phyloP scores from a whole-genome alignment of 2,329 filamentous ascomycete genomes.

The Calonectria honghensis region DNA sequence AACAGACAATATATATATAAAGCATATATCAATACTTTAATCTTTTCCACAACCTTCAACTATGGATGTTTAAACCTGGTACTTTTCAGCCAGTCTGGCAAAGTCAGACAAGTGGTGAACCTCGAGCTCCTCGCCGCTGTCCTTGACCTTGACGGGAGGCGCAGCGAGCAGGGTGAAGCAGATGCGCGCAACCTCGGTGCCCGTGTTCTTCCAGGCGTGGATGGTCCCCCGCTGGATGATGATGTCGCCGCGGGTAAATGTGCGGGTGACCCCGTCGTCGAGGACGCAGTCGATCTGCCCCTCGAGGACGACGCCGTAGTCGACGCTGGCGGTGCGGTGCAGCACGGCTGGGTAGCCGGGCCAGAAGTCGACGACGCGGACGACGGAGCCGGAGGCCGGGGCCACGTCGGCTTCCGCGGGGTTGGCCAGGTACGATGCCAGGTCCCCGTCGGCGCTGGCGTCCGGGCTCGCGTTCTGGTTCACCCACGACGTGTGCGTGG shows the following conservation, averaged over 20 bases:
- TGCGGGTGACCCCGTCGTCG: conserved; percentile 45
- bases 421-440: conserved; percentile 46
- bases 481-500: conserved; percentile 46
- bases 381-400: conserved; percentile 45
- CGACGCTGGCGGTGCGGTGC: conserved; percentile 52
- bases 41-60: no score
- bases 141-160: conserved; percentile 43
- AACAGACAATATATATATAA: background rate
- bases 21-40: background rate
- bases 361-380: conserved; percentile 51
- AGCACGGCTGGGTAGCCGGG: conserved; percentile 46
- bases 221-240: conserved; percentile 52
- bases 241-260: conserved; percentile 47
- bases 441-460: conserved; percentile 43
- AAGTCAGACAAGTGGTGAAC: conserved; percentile 50
- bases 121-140: conserved; percentile 45
- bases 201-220: conserved; percentile 51
- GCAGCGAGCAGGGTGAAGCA: conserved; percentile 50
- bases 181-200: conserved; percentile 46
- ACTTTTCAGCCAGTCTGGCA: conserved; percentile 46
- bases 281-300: conserved; percentile 50
- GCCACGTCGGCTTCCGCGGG: conserved; percentile 45
- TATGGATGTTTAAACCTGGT: conserved; percentile 1
- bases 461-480: conserved; percentile 44
- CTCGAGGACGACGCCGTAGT: conserved; percentile 50